Conservation (phyloP, 2,329 filamentous ascomycete species). For the Cercospora berteroae region DNA sequence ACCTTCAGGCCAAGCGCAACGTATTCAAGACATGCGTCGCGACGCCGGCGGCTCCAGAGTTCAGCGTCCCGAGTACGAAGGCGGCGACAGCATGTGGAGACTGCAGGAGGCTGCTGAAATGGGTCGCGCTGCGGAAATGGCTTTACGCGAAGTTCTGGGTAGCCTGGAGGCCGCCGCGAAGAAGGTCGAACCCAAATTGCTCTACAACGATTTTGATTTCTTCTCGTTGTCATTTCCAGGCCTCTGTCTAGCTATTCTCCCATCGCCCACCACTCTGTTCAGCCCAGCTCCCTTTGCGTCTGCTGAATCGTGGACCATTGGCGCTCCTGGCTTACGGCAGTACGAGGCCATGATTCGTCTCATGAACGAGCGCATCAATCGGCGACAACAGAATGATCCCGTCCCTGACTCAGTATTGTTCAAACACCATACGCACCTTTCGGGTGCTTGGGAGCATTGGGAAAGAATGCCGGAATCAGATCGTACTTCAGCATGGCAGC, state of each 20-base stretch:
- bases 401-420: conserved; percentile 61
- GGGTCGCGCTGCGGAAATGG: conserved; percentile 79
- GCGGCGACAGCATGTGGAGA: conserved; percentile 53
- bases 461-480: conserved; percentile 56
- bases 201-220: conserved; percentile 75
- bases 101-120: conserved; percentile 68
- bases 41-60: conserved; percentile 28
- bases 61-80: conserved; percentile 57
- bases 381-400: conserved; percentile 34
- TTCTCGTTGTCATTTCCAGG: conserved; percentile 82
- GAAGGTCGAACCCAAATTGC: conserved; percentile 36
- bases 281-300: conserved; percentile 76
- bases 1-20: conserved; percentile 31
- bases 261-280: conserved; percentile 77
- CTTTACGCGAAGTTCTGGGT: conserved; percentile 76
- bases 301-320: conserved; percentile 75
- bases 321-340: conserved; percentile 71
- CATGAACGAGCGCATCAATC: conserved; percentile 34
- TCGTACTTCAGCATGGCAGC: conserved; percentile 46
- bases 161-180: conserved; percentile 82
- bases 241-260: conserved; percentile 76
- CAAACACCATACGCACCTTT: conserved; percentile 70
- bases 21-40: conserved; percentile 32
- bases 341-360: conserved; percentile 60
- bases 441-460: conserved; percentile 78